Evolutionary conservation across 1,139 yeast species (phyloP), one percentile per base, ranked within the genome.

Genomic region (Hansenula lynferdii): DNA sequence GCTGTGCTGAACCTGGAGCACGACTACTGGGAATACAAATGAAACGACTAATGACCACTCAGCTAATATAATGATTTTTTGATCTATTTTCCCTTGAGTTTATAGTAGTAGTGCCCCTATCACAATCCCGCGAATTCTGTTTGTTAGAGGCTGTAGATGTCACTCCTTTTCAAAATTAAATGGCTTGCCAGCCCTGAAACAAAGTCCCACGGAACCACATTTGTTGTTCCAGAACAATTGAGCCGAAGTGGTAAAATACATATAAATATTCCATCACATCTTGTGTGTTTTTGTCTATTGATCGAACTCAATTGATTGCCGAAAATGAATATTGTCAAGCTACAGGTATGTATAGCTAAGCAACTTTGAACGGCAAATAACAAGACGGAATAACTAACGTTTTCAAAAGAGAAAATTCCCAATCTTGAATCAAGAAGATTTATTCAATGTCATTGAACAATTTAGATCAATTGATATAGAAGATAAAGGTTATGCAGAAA

Each of bases 401-500:
- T 18, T 38, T 28, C 18, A 11, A 32, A 45, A 85, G 77, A 84
- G 80, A 65, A 90, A 87, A 69, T 90, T 78, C 64, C 97, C 97
- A 6, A 70, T 77, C 31, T 72, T 92, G 49, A 77, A 80, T 29
- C 98, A 90, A 62, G 85, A 85, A 47, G 97, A 90, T 50, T 71
- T 92, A 41, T 90, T 90, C 61, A 73, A 69, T 33, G 75, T 92
- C 42, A 85, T 92, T 53, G 97, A 90, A 50, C 85, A 84, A 47
- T 82, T 82, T 62, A 72, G 96, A 54, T 67, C 70, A 45, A 83
- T 94, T 51, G 99, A 92, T 56, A 56, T 82, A 32, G 95, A 90
- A 34, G 98, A 92, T 53, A 80, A 84, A 53, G 99, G 99, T n/a
- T 87, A 90, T 77, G 90, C 84, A 29, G 97, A 90, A 57, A 92